Percentiles rank a stretch among this genome's conserved stretches.
phyloP scores from a whole-genome alignment of 352 stramenopile species.

The Phytophthora sansomeana region DNA sequence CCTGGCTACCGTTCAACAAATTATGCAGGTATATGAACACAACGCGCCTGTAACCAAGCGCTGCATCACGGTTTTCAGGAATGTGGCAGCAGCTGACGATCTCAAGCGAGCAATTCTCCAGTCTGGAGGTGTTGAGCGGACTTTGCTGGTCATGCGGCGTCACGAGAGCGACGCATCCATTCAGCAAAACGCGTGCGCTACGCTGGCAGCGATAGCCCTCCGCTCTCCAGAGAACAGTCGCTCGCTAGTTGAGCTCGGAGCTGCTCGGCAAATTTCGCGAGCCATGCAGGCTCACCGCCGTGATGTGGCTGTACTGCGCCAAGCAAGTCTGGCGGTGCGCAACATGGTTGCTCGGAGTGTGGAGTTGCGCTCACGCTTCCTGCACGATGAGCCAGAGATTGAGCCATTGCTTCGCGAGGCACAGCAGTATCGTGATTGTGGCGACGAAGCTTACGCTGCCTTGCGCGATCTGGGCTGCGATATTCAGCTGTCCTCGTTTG shows the following conservation, averaged over 20 bases:
- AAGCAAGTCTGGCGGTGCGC: conserved; percentile 82
- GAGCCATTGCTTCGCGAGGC: conserved; percentile 70
- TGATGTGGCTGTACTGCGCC: conserved; percentile 62
- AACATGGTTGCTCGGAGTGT: conserved; percentile 78
- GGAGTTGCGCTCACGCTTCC: conserved; percentile 64
- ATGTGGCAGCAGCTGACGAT: conserved; percentile 76
- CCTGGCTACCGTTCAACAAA: conserved; percentile 59
- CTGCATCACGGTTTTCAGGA: conserved; percentile 75
- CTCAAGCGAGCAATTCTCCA: conserved; percentile 72
- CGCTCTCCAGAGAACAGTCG: conserved; percentile 73
- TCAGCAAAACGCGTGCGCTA: conserved; percentile 78
- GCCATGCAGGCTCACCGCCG: conserved; percentile 62
- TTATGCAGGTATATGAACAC: conserved; percentile 64
- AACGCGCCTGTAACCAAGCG: conserved; percentile 63
- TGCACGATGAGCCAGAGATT: conserved; percentile 72
- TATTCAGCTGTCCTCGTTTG: conserved; percentile 73
- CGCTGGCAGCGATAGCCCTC: conserved; percentile 74
- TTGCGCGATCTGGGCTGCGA: conserved; percentile 77
- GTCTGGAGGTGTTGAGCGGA: conserved; percentile 56
- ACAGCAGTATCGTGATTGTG: conserved; percentile 69
- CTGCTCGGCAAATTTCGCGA: conserved; percentile 50
- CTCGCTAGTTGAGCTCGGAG: conserved; percentile 59
- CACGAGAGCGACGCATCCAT: conserved; percentile 61
- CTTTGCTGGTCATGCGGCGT: conserved; percentile 64
- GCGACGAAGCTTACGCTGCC: conserved; percentile 82